phyloP scores from a whole-genome alignment of 2,329 filamentous ascomycete genomes.

The Colletotrichum eleusines region DNA sequence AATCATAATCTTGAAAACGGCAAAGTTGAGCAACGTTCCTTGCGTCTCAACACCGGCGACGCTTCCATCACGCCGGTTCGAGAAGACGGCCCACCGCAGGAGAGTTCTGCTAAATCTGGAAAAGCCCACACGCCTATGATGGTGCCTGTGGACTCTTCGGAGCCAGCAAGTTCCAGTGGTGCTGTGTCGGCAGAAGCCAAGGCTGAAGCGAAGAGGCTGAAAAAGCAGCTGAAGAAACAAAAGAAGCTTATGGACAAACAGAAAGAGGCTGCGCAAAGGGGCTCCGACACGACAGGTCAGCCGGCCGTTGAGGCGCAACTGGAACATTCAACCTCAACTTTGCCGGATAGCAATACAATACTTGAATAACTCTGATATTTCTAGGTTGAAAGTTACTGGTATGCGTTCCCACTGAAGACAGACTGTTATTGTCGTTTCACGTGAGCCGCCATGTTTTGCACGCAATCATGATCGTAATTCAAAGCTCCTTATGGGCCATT shows the following conservation, averaged over 20 bases:
- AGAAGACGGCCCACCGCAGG: no score
- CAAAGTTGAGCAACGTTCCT: not conserved
- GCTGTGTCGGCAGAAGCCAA: not conserved
- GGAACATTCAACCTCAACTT: rapidly evolving
- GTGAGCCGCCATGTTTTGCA: not conserved
- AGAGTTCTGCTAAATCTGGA: not conserved
- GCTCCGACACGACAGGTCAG: not conserved
- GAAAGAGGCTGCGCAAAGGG: not conserved
- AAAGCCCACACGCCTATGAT: not conserved
- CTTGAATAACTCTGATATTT: not conserved
- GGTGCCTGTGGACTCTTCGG: not conserved
- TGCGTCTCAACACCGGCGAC: rapidly evolving
- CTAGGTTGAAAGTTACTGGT: not conserved
- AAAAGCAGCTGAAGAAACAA: not conserved
- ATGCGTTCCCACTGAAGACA: not conserved
- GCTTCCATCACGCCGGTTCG: no score
- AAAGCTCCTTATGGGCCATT: not conserved
- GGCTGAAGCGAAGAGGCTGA: not conserved
- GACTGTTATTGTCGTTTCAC: not conserved
- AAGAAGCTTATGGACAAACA: not conserved
- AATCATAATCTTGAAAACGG: not conserved
- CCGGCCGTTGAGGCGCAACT: not conserved
- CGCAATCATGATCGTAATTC: not conserved
- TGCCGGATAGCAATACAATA: not conserved
- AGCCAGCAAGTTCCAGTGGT: not conserved